Evolutionary conservation across 2,329 filamentous ascomycete species (phyloP).

Genomic region (Colletotrichum sansevieriae): DNA sequence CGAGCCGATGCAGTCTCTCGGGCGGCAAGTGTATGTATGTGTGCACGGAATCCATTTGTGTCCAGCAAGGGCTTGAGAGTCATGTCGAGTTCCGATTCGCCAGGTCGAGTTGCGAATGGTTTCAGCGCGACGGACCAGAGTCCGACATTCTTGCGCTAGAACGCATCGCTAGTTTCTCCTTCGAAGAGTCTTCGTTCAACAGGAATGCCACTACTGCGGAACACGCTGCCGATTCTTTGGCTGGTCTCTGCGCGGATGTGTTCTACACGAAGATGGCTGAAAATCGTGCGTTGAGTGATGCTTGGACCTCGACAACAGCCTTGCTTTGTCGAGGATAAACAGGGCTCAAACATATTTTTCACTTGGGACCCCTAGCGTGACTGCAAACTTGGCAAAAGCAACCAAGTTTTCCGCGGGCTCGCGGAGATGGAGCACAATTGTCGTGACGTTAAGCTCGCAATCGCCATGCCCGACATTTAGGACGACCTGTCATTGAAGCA

Average conservation of each 20-base stretch:
- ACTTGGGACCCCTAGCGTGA: too few species aligned
- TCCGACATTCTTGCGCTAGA: background rate
- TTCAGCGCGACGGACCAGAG: background rate
- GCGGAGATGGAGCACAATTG: background rate
- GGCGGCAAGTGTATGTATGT: background rate
- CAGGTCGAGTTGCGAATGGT: background rate
- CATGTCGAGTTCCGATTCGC: slow-evolving; percentile 30
- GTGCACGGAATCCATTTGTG: background rate
- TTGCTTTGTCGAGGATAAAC: background rate
- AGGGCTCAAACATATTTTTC: slow-evolving; percentile 4
- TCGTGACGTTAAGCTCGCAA: slow-evolving; percentile 2
- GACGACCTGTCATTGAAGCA: slow-evolving; percentile 9
- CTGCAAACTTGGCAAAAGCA: background rate
- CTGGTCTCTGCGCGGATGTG: background rate
- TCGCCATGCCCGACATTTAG: slow-evolving; percentile 17
- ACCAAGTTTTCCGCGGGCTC: background rate
- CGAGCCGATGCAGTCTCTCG: background rate
- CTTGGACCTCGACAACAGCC: background rate
- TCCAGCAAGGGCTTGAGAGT: slow-evolving; percentile 3
- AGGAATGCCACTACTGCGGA: background rate
- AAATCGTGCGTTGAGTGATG: slow-evolving; percentile 2
- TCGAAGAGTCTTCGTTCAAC: background rate
- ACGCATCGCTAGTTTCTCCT: background rate
- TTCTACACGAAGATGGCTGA: too few species aligned
- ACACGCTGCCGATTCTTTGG: background rate